A percentile compares a stretch with the other conserved stretches of the same genome.
These are phyloP conservation scores for Camelina neglecta DNA, from an alignment of 345 rosid genomes.

Conservation along the genomic window DNA sequence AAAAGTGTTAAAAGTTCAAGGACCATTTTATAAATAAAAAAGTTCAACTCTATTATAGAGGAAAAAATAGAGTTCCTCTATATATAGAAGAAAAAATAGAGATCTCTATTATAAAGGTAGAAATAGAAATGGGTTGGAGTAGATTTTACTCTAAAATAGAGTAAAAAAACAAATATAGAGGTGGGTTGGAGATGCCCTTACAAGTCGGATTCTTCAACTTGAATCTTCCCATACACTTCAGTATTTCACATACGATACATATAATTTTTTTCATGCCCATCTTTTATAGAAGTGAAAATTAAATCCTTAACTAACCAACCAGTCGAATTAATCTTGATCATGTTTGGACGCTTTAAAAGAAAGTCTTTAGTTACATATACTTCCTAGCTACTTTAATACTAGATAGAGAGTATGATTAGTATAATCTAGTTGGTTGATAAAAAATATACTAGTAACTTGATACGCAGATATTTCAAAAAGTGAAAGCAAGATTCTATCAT, in stretches of 20 bases:
- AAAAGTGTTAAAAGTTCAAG: too few relatives aligned
- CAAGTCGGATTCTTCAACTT: constrained; percentile 26
- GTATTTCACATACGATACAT: neutral
- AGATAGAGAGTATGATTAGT: constrained; percentile 9
- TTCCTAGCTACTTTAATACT: neutral
- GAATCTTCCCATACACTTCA: constrained; percentile 32
- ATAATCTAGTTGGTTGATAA: constrained; percentile 36
- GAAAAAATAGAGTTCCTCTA: too few relatives aligned
- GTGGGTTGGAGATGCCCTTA: neutral
- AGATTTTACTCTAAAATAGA: too few relatives aligned
- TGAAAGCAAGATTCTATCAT: constrained; percentile 42
- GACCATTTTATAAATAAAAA: too few relatives aligned
- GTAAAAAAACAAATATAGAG: too few relatives aligned
- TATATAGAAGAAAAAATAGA: too few relatives aligned
- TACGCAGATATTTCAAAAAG: constrained; percentile 18
- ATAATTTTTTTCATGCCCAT: neutral
- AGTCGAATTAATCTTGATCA: neutral
- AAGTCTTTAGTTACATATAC: neutral
- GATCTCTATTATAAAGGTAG: too few relatives aligned
- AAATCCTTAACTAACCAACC: neutral
- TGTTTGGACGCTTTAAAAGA: constrained; percentile 1
- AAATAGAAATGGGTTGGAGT: too few relatives aligned
- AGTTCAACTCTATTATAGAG: too few relatives aligned
- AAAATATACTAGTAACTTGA: constrained; percentile 16
- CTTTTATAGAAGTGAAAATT: neutral